phyloP scores from a whole-genome alignment of 2,329 filamentous ascomycete genomes.

The Penicillium crustosum region DNA sequence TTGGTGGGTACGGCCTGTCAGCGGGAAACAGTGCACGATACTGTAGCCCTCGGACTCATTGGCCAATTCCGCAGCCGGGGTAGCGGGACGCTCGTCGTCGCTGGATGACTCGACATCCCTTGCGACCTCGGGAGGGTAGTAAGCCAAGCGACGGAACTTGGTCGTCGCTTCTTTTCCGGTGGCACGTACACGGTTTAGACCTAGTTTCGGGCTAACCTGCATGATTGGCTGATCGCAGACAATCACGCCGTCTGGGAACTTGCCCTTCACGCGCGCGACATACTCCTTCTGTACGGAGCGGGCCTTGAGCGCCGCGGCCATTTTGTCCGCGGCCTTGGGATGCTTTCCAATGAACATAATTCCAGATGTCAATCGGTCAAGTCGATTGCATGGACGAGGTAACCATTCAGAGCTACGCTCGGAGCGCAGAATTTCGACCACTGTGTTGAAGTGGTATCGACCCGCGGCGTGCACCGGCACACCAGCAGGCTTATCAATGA shows the following conservation, averaged over 20 bases:
- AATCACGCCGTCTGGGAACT: conserved; percentile 87
- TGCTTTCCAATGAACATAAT: conserved; percentile 98
- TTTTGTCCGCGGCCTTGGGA: conserved; percentile 70
- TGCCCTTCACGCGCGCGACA: conserved; percentile 82
- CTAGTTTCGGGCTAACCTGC: conserved; percentile 90
- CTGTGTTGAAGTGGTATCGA: conserved; percentile 91
- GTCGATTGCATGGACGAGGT: conserved; percentile 79
- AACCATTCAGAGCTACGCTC: conserved; percentile 62
- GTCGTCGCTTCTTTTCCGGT: conserved; percentile 88
- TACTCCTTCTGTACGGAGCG: conserved; percentile 94
- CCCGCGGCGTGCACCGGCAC: conserved; percentile 94
- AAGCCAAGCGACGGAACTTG: conserved; percentile 88
- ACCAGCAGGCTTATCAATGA: conserved; percentile 95
- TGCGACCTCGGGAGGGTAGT: conserved; percentile 64
- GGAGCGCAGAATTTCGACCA: conserved; percentile 88
- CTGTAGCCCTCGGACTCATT: conserved; percentile 73
- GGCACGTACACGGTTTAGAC: conserved; percentile 89
- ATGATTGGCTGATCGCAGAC: conserved; percentile 93
- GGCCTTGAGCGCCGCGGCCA: conserved; percentile 73
- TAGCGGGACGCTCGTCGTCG: conserved; percentile 27
- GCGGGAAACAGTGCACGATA: conserved; percentile 87
- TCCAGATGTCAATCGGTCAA: conserved; percentile 89
- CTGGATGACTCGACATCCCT: conserved; percentile 26
- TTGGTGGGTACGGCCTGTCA: conserved; percentile 93
- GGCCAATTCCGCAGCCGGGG: conserved; percentile 33